Evolutionary conservation across 257 asterid species (phyloP).

Genomic region (Solanum chiquidenum): DNA sequence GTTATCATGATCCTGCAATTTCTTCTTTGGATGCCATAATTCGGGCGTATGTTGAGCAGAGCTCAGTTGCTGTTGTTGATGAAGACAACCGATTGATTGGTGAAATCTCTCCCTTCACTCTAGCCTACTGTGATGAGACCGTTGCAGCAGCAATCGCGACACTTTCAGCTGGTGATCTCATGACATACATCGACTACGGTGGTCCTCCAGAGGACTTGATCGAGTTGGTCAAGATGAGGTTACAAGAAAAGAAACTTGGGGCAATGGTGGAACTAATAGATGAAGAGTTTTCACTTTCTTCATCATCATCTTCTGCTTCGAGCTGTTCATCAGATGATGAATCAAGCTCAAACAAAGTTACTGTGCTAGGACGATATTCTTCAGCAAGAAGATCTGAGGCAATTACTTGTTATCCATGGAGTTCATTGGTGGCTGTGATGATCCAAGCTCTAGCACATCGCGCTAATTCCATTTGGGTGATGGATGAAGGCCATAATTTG

Average conservation of each 20-base stretch:
- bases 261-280: conserved; percentile 51
- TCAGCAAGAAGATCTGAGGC: conserved; percentile 56
- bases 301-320: conserved; percentile 27
- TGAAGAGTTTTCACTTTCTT: conserved; percentile 21
- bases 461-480: conserved; percentile 68
- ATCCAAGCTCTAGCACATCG: conserved; percentile 73
- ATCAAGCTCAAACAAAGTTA: conserved; percentile 9
- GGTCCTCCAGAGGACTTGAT: conserved; percentile 67
- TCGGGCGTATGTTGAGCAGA: conserved; percentile 39
- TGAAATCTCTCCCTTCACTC: conserved; percentile 61
- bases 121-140: conserved; percentile 61
- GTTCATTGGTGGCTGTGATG: conserved; percentile 77
- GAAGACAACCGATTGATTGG: conserved; percentile 48
- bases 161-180: conserved; percentile 64
- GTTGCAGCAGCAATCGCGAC: conserved; percentile 53
- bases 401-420: conserved; percentile 50
- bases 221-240: conserved; percentile 43
- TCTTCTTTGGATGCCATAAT: conserved; percentile 33
- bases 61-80: conserved; percentile 61
- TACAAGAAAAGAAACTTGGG: conserved; percentile 40
- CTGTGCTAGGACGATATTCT: conserved; percentile 23
- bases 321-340: conserved; percentile 72
- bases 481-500: conserved; percentile 41
- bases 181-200: conserved; percentile 56
- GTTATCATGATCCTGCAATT: conserved; percentile 42